phyloP scores from a whole-genome alignment of 768 basidiomycete species.

The Clitopilus passeckerianus region DNA sequence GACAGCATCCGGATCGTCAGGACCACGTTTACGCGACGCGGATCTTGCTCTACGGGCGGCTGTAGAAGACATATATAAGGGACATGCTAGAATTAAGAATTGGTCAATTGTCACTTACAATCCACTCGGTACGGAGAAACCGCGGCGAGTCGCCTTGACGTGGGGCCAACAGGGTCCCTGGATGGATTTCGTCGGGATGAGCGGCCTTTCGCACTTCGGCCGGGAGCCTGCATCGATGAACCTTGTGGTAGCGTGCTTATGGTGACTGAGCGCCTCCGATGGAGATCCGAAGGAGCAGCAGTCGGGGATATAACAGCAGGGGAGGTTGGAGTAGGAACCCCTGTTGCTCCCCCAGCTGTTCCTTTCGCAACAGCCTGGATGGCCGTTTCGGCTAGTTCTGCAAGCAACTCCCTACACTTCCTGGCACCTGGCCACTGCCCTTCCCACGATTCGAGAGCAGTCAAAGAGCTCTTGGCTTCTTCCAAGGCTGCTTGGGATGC shows the following conservation, averaged over 20 bases:
- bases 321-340: constrained; percentile 10
- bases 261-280: constrained; percentile 54
- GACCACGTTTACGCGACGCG: constrained; percentile 68
- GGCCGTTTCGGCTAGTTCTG: constrained; percentile 65
- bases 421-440: constrained; percentile 84
- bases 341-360: constrained; percentile 9
- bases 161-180: constrained; percentile 42
- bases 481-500: constrained; percentile 74
- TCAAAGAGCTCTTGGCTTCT: constrained; percentile 70
- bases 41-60: constrained; percentile 69
- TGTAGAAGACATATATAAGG: constrained; percentile 14
- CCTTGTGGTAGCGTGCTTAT: constrained; percentile 35
- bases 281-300: constrained; percentile 21
- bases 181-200: constrained; percentile 53
- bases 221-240: constrained; percentile 24
- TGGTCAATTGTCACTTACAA: constrained; percentile 33
- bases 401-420: constrained; percentile 79
- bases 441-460: constrained; percentile 75
- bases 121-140: constrained; percentile 65
- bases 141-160: constrained; percentile 49
- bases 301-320: constrained; percentile 17
- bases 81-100: background rate
- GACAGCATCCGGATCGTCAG: constrained; percentile 55
- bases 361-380: constrained; percentile 56
- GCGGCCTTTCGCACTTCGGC: constrained; percentile 44